A percentile compares a stretch with the other conserved stretches of the same genome.
Evolutionary conservation across 805 yeast species (phyloP).

Genomic region (Saccharomycopsis microspora): DNA sequence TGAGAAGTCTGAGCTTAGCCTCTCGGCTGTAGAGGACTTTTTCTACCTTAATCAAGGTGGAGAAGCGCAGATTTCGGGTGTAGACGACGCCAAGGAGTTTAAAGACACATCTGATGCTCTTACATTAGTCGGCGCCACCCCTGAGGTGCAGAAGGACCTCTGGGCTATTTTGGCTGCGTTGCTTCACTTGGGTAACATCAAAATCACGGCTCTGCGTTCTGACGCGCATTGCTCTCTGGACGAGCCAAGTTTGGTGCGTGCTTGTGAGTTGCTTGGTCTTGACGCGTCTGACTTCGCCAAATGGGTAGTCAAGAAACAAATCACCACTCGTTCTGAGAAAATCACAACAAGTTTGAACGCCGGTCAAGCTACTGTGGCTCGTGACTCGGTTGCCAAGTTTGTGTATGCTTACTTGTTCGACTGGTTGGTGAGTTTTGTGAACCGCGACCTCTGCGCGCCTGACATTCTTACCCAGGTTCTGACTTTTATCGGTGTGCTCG

Average conservation of each 20-base stretch:
- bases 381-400: conserved; percentile 95
- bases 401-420: conserved; percentile 88
- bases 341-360: conserved; percentile 74
- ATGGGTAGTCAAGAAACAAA: conserved; percentile 90
- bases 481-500: conserved; percentile 89
- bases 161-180: conserved; percentile 79
- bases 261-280: conserved; percentile 75
- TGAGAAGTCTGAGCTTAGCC: conserved; percentile 43
- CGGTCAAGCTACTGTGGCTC: conserved; percentile 78
- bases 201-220: conserved; percentile 71
- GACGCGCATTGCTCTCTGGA: conserved; percentile 76
- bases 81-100: conserved; percentile 78
- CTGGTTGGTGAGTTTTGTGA: conserved; percentile 85
- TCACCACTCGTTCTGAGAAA: conserved; percentile 85
- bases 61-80: conserved; percentile 50
- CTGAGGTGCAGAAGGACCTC: conserved; percentile 48
- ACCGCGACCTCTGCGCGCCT: conserved; percentile 70
- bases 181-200: conserved; percentile 87
- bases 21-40: conserved; percentile 57
- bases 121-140: conserved; percentile 61
- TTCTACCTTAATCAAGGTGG: conserved; percentile 88
- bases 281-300: conserved; percentile 66
- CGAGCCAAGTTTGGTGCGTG: conserved; percentile 75
- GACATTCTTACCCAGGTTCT: conserved; percentile 46
- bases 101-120: conserved; percentile 67